Evolutionary conservation across 1,139 yeast species (phyloP).

Genomic region (Suhomyces ambrosiae): DNA sequence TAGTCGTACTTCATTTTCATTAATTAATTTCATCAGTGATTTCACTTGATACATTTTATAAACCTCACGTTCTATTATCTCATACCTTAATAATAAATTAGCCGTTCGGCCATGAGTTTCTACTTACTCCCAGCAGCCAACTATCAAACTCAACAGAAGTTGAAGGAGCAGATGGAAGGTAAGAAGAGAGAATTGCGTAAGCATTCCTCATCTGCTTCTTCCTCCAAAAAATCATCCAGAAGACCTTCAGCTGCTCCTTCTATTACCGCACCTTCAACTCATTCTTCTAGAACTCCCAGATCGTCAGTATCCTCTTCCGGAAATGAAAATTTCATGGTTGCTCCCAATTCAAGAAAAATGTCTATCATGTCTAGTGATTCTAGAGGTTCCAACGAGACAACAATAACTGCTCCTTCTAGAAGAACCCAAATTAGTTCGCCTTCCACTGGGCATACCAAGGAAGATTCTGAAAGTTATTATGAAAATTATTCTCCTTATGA

Average conservation of each 20-base stretch:
- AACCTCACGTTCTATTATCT: background rate
- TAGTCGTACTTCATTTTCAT: too few relatives aligned
- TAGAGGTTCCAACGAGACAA: conserved; percentile 9
- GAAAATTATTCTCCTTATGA: conserved; percentile 1
- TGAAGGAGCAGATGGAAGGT: conserved; percentile 19
- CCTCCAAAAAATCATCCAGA: conserved; percentile 9
- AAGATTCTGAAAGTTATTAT: conserved; percentile 1
- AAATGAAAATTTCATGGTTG: conserved; percentile 7
- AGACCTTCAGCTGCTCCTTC: conserved; percentile 6
- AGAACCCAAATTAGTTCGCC: conserved; percentile 2
- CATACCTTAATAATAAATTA: background rate
- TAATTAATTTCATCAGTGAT: too few relatives aligned
- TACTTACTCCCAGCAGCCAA: conserved; percentile 21
- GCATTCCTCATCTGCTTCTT: conserved; percentile 5
- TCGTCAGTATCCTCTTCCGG: conserved; percentile 10
- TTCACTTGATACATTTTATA: too few relatives aligned
- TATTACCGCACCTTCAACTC: conserved; percentile 1
- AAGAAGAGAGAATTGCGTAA: conserved; percentile 14
- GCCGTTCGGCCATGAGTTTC: conserved; percentile 17
- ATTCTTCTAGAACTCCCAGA: conserved; percentile 8
- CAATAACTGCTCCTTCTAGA: conserved; percentile 5
- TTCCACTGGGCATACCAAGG: conserved; percentile 1
- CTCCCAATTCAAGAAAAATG: conserved; percentile 10
- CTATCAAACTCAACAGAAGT: conserved; percentile 24
- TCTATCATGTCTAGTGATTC: conserved; percentile 11